Base-by-base conservation (phyloP, 2,329 filamentous ascomycete species). In the Chalaropsis thielavioides region DNA sequence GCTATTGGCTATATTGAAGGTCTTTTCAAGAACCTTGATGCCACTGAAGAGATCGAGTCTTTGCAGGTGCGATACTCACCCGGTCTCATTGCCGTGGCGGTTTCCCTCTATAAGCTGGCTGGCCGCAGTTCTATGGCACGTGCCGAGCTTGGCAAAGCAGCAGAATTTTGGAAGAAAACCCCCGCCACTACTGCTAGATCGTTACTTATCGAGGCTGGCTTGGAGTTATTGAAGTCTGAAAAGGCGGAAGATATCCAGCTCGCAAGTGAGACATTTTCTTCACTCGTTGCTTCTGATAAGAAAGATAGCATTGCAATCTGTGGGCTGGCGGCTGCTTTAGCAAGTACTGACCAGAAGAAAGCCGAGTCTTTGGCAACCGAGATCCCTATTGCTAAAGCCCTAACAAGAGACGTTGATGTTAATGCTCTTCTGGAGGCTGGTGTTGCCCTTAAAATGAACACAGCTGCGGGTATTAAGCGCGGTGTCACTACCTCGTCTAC, bases 251-350 rank as follows among this genome's bases (percentile, higher is more conserved):
- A 96, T 69, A 77, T 90, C 31, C 74, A 80, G 15, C 78, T 84
- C 0, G 92, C 94, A 0, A 85, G 85, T 2, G 82, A 88, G n/a
- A 86, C 94, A 7, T 97, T 97, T 74, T 80, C 83, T 62, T 81
- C 81, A 60, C 80, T 97, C 13, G 82, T 87, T 68, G 75, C 82
- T 1, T 79, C 84, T 66, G 81, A 90, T 51, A 77, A 81, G n/a
- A 78, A 77, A 46, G 89, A 95, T 70, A 81, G 80, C 40, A 80
- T 87, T 64, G 86, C 89, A 1, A 82, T 84, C 17, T 91, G 91
- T 8, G 94, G 94, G 0, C 83, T 94, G n/a, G 83, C 97, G 7
- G 94, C 94, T 2, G 87, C 91, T 10, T 84, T 89, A 70, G 87
- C 89, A 35, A 83, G 83, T 1, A 78, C 77, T 0, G 79, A 87